Conservation (phyloP, 139 green algal genomes). For the Chlamydomonas sp. region DNA sequence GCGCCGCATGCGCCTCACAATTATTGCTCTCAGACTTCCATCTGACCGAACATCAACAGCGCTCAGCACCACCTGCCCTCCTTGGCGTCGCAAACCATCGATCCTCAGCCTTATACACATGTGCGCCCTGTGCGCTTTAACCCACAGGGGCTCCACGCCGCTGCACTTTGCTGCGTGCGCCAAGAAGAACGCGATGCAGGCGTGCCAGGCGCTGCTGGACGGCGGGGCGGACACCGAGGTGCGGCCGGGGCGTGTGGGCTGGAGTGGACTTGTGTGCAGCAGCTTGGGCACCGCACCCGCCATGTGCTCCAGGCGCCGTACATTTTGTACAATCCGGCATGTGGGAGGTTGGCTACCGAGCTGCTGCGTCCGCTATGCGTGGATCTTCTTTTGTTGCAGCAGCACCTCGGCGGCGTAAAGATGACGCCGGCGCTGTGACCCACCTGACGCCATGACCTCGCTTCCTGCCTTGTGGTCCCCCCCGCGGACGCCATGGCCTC, state of each 20-base stretch:
- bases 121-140: background rate
- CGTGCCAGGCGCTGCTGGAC: slow-evolving; percentile 60
- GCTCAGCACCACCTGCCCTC: background rate
- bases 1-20: too few relatives aligned
- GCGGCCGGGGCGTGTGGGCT: background rate
- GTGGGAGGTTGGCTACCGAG: too few relatives aligned
- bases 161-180: slow-evolving; percentile 76
- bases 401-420: too few relatives aligned
- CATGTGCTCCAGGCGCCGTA: background rate
- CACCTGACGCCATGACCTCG: too few relatives aligned
- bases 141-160: slow-evolving; percentile 56
- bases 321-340: too few relatives aligned
- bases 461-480: background rate
- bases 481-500: slow-evolving; percentile 9
- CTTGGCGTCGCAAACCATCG: background rate
- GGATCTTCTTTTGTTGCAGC: too few relatives aligned
- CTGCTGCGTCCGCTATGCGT: too few relatives aligned
- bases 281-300: background rate
- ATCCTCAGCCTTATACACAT: too few relatives aligned
- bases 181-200: slow-evolving; percentile 49
- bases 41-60: background rate
- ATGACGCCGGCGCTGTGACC: too few relatives aligned
- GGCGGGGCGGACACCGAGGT: slow-evolving; percentile 53
- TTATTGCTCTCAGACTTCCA: too few relatives aligned
- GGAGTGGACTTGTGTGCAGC: background rate